A percentile compares a stretch with the other conserved stretches of the same genome.
Evolutionary conservation across 306 rosid genomes (phyloP).

Genomic region (Cucurbita maxima): DNA sequence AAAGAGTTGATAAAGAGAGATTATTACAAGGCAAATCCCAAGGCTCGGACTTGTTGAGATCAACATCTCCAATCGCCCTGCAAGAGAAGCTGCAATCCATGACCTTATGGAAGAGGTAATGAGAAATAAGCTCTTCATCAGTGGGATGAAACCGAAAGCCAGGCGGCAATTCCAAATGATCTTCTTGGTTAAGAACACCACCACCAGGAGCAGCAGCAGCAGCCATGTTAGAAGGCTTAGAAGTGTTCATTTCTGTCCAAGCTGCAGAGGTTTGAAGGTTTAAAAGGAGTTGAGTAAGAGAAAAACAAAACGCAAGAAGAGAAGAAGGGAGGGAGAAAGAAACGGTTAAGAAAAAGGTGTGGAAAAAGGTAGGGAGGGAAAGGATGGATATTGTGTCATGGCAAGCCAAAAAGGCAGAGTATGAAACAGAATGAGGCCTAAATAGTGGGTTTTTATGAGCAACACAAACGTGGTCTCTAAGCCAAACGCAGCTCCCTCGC

Average conservation of each 20-base stretch:
- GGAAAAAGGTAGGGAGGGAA: constrained; percentile 12
- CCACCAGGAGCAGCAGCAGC: too few relatives aligned
- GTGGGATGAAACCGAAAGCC: constrained; percentile 95
- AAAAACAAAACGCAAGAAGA: not conserved
- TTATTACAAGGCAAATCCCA: constrained; percentile 82
- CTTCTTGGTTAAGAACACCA: constrained; percentile 22
- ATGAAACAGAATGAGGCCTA: constrained; percentile 32
- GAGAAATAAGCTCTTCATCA: constrained; percentile 92
- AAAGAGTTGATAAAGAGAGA: not conserved
- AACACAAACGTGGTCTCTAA: constrained; percentile 71
- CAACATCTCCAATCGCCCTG: constrained; percentile 84
- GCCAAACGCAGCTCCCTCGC: constrained; percentile 12
- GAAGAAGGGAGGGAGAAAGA: not conserved
- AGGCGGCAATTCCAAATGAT: constrained; percentile 55
- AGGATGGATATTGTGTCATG: constrained; percentile 12
- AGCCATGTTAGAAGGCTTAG: not conserved
- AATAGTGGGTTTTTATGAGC: constrained; percentile 20
- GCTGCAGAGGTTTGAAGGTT: constrained; percentile 7
- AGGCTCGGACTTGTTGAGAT: constrained; percentile 91
- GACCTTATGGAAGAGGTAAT: constrained; percentile 57
- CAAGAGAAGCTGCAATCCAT: constrained; percentile 38
- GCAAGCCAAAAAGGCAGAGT: constrained; percentile 5
- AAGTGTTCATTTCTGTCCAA: too few relatives aligned
- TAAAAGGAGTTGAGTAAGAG: not conserved
- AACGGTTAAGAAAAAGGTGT: constrained; percentile 12